Evolutionary conservation across 2,329 filamentous ascomycete species (phyloP).

Genomic region (Ophiostoma himal-ulmi): DNA sequence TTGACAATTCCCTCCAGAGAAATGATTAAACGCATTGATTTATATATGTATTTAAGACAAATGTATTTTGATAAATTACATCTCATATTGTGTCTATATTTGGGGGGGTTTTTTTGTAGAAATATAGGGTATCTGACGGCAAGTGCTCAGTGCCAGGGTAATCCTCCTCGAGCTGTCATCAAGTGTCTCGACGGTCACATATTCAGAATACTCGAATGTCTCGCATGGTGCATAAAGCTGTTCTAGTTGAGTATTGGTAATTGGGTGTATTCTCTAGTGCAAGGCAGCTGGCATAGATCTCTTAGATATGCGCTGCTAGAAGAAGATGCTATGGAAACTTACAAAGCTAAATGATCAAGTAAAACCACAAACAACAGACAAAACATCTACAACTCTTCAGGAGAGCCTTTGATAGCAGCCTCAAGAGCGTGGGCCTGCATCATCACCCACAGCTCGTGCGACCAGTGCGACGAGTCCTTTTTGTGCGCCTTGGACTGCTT

Average conservation of each 20-base stretch:
- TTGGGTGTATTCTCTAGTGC: background rate
- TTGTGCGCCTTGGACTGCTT: constrained; percentile 35
- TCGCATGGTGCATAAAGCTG: background rate
- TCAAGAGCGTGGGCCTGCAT: constrained; percentile 16
- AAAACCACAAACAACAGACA: background rate
- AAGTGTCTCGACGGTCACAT: too few relatives aligned
- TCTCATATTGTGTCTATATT: too few relatives aligned
- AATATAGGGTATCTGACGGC: too few relatives aligned
- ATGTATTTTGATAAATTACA: too few relatives aligned
- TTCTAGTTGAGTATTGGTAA: background rate
- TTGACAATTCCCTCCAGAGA: background rate
- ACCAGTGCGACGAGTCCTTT: constrained; percentile 34
- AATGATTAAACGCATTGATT: too few relatives aligned
- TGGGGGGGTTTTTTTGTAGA: too few relatives aligned
- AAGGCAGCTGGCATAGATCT: background rate
- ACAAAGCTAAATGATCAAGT: background rate
- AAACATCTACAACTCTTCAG: background rate
- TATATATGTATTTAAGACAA: too few relatives aligned
- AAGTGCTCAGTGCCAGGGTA: background rate
- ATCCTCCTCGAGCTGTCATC: background rate
- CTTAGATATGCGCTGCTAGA: background rate
- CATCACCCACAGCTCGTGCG: constrained; percentile 23
- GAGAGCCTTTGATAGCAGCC: background rate
- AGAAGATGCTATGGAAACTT: background rate
- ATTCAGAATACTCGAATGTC: too few relatives aligned